Base-by-base conservation (phyloP, 164 flowering plant species). In the Magnolia kwangsiensis region DNA sequence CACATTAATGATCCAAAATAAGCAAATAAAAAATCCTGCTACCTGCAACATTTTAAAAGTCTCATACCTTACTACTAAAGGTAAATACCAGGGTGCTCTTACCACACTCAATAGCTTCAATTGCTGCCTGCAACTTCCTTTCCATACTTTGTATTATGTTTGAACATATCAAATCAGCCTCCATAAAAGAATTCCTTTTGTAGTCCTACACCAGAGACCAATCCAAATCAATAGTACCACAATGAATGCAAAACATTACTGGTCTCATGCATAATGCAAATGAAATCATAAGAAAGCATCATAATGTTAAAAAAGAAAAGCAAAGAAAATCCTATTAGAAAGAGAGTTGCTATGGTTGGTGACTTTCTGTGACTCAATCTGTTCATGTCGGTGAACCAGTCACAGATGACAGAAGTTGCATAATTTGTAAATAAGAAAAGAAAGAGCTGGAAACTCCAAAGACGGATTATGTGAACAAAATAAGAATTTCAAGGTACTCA, bases 61-160 rank as follows among this genome's bases (percentile, higher is more conserved):
- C 24, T 23, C 24, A 23, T 23, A 23, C 24, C 24, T 0, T 23
- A 23, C 24, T 23, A 1, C 24, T 23, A 0, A 23, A 23, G 24
- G 24, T 23, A 23, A 23, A 23, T 23, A 23, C 24, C 24, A 23
- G 24, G 24, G 0, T 23, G 1, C 24, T 23, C 24, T 23, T 23
- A 23, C 24, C 24, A 23, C 24, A 23, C 24, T 23, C 24, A 23
- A 23, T 23, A 23, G 24, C 24, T 23, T 23, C 24, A 23, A 23
- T 23, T 74, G 92, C 92, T 74, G 82, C 86, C 79, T 98, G 86
- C 81, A 96, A 81, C 77, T 86, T 90, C 90, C 82, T 96, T 75
- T 93, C 99, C 97, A 96, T 96, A 77, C 74, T 80, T 65, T 89
- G 95, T 74, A 96, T 88, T 72, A 91, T 77, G 78, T 84, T 87